phyloP scores from a whole-genome alignment of 2,329 filamentous ascomycete species.

The Nectriaceae sp. region DNA sequence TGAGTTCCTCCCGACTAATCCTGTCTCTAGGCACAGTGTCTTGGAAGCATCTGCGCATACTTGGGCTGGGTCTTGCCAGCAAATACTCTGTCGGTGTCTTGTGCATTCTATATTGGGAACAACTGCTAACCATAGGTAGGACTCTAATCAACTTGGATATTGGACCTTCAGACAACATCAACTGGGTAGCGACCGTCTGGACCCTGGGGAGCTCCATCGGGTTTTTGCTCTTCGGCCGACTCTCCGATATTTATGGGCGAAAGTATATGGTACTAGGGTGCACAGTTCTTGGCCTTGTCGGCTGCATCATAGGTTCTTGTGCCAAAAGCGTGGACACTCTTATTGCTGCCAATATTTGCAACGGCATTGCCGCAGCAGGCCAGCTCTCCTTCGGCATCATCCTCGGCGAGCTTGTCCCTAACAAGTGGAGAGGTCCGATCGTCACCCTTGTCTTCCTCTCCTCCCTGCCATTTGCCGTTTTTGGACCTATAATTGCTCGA shows the following conservation, averaged over 20 bases:
- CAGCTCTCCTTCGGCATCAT: slow-evolving; percentile 42
- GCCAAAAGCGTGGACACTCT: slow-evolving; percentile 35
- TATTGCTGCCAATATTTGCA: slow-evolving; percentile 37
- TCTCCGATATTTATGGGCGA: slow-evolving; percentile 43
- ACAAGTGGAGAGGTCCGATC: slow-evolving; percentile 38
- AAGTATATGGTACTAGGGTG: slow-evolving; percentile 40
- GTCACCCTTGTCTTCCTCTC: slow-evolving; percentile 39
- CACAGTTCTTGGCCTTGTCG: slow-evolving; percentile 32
- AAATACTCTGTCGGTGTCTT: slow-evolving; percentile 28
- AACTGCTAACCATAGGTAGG: slow-evolving; percentile 1
- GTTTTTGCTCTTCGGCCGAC: slow-evolving; percentile 40
- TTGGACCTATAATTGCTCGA: slow-evolving; percentile 47
- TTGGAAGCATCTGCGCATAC: slow-evolving; percentile 33
- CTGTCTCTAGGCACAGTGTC: slow-evolving; percentile 28
- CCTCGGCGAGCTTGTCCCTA: slow-evolving; percentile 44
- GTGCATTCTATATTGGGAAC: neutral
- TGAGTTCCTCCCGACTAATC: neutral
- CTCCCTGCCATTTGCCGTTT: slow-evolving; percentile 40
- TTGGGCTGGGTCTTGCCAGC: slow-evolving; percentile 35
- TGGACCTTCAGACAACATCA: slow-evolving; percentile 29
- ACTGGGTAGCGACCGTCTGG: slow-evolving; percentile 35
- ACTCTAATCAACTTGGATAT: slow-evolving; percentile 31
- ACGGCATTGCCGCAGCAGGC: slow-evolving; percentile 38
- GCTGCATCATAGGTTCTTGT: slow-evolving; percentile 36
- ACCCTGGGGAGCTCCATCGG: slow-evolving; percentile 37